Evolutionary conservation across 1,284 basidiomycete genomes (phyloP).

Genomic region (Cutaneotrichosporon mucoides): DNA sequence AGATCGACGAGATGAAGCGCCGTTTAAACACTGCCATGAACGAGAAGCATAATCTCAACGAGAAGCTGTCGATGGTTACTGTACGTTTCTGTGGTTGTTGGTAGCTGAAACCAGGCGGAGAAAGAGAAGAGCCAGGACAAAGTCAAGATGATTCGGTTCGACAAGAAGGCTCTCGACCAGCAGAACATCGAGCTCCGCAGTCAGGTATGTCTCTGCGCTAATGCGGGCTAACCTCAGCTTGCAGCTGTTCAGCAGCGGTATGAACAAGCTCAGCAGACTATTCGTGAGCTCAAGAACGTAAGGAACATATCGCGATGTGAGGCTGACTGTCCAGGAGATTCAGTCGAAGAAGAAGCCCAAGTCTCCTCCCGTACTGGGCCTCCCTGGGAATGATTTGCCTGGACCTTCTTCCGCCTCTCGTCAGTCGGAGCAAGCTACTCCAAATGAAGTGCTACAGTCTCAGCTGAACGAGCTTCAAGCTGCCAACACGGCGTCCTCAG

Average conservation of each 20-base stretch:
- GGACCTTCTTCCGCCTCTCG: too few relatives aligned
- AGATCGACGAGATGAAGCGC: not conserved
- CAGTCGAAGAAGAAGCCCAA: too few relatives aligned
- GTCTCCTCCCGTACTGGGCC: too few relatives aligned
- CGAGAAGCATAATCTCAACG: slow-evolving; percentile 3
- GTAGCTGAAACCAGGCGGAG: not conserved
- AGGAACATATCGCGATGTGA: too few relatives aligned
- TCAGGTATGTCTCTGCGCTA: not conserved
- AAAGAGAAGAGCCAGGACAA: slow-evolving; percentile 5
- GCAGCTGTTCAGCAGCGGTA: too few relatives aligned
- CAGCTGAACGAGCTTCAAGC: not conserved
- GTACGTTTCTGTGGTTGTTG: not conserved
- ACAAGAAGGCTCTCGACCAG: not conserved
- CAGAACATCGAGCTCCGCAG: not conserved
- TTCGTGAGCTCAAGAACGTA: not conserved
- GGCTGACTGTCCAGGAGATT: too few relatives aligned
- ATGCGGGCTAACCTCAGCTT: too few relatives aligned
- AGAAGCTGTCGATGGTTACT: not conserved
- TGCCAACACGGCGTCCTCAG: not conserved
- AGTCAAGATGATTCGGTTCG: not conserved
- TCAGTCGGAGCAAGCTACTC: too few relatives aligned
- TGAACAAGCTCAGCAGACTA: not conserved
- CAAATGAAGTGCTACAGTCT: too few relatives aligned
- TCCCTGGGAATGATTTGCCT: too few relatives aligned
- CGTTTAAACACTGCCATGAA: not conserved